Conservation (phyloP, 495 filamentous ascomycete genomes). For the Xylaria castorea region DNA sequence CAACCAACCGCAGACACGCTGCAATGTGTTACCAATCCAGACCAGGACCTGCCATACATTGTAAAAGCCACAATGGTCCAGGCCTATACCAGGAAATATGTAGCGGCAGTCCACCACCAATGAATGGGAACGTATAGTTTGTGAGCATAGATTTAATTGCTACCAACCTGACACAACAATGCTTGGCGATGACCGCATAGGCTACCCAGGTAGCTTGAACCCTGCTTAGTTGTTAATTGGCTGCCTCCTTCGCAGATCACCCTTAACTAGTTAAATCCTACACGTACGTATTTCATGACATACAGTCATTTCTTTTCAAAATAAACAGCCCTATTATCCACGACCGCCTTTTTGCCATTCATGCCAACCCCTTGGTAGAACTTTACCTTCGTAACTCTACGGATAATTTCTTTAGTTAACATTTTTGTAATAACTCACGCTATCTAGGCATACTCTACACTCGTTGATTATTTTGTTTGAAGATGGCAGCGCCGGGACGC, state of each 20-base stretch:
- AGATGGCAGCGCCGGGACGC: slow-evolving; percentile 14
- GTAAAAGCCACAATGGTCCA: background rate
- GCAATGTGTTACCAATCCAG: background rate
- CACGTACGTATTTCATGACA: slow-evolving; percentile 1
- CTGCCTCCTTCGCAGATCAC: slow-evolving; percentile 21
- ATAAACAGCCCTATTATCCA: background rate
- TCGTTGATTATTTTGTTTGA: background rate
- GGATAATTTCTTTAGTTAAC: background rate
- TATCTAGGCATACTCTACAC: background rate
- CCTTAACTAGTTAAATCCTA: background rate
- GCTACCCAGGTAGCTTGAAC: background rate
- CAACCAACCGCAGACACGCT: slow-evolving; percentile 20
- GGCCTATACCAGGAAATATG: slow-evolving; percentile 1
- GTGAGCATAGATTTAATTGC: background rate
- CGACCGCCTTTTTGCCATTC: background rate
- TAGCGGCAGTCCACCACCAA: slow-evolving; percentile 7
- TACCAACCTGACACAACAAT: background rate
- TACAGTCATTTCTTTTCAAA: background rate
- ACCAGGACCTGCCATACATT: background rate
- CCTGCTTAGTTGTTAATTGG: slow-evolving; percentile 10
- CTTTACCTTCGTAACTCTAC: background rate
- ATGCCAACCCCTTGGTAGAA: background rate
- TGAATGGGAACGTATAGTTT: background rate
- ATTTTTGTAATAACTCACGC: background rate
- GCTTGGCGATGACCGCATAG: background rate